Evolutionary conservation across 202 grass and related monocot genomes (phyloP).

Genomic region (Saccharum hybrid): DNA sequence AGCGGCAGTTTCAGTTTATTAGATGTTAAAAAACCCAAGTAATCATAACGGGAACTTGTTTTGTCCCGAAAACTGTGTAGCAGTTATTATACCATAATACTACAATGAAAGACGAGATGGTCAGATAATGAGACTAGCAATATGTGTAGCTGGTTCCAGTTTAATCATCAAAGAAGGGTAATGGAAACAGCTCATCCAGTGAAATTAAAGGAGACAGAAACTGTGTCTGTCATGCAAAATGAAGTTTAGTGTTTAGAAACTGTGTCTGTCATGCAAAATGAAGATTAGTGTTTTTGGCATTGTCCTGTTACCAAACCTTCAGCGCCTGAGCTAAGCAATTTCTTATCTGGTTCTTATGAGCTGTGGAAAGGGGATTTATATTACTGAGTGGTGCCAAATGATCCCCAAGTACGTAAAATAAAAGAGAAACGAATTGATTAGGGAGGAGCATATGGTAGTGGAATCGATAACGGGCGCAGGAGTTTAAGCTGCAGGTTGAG

Average conservation of each 20-base stretch:
- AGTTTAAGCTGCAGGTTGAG: neutral
- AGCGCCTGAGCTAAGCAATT: neutral
- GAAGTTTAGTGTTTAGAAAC: neutral
- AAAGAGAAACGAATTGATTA: neutral
- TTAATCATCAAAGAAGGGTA: neutral
- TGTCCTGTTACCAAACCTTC: neutral
- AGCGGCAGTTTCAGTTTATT: slow-evolving; percentile 10
- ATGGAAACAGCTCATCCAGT: neutral
- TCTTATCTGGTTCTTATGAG: neutral
- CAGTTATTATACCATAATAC: neutral
- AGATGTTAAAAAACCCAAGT: neutral
- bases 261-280: neutral
- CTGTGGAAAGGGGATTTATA: no score
- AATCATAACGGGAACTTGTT: neutral
- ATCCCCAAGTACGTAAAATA: neutral
- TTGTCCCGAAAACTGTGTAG: neutral
- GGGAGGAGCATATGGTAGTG: neutral
- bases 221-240: neutral
- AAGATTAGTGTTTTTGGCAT: neutral
- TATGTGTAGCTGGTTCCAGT: neutral
- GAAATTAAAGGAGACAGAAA: neutral
- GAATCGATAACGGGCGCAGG: neutral
- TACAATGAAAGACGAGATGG: neutral
- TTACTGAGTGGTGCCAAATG: neutral
- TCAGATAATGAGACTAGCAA: neutral